Percentiles rank a stretch among this genome's conserved stretches.
These are phyloP conservation scores for Pterocarpus santalinus DNA, from an alignment of 306 rosid species.

Conservation along the genomic window DNA sequence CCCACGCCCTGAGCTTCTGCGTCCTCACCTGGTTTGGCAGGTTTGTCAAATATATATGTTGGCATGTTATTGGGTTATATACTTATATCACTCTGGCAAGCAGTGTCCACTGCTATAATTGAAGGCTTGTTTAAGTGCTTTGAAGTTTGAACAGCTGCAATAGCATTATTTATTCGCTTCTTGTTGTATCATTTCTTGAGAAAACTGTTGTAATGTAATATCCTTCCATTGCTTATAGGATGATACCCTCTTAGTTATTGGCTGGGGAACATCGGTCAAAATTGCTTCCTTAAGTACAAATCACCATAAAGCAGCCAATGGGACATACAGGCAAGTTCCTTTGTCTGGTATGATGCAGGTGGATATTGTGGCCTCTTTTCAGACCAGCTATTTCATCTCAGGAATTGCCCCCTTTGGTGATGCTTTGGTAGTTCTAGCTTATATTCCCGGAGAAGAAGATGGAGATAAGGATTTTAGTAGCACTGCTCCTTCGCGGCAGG, in stretches of 20 bases:
- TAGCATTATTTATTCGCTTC: conserved; percentile 26
- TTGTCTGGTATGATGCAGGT: conserved; percentile 77
- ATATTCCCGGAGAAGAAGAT: conserved; percentile 88
- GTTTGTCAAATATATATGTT: conserved; percentile 61
- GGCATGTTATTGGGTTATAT: conserved; percentile 34
- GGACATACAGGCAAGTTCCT: conserved; percentile 69
- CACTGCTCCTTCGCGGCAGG: conserved; percentile 82
- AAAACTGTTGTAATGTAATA: conserved; percentile 46
- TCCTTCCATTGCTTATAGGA: conserved; percentile 65
- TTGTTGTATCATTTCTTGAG: conserved; percentile 34
- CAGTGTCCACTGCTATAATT: conserved; percentile 36
- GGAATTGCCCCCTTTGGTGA: conserved; percentile 98
- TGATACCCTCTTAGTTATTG: conserved; percentile 88
- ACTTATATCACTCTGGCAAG: conserved; percentile 32
- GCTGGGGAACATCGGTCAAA: conserved; percentile 97
- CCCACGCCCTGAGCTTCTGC: conserved; percentile 91
- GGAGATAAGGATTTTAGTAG: conserved; percentile 88
- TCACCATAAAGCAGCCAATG: conserved; percentile 69
- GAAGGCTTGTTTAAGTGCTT: conserved; percentile 31
- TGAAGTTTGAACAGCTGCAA: not conserved
- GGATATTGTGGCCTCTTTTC: conserved; percentile 97
- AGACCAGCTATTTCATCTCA: conserved; percentile 88
- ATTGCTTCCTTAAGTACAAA: conserved; percentile 82
- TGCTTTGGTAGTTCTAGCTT: conserved; percentile 93
- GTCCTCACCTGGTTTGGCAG: conserved; percentile 99